These are phyloP conservation scores for Podospora comata DNA, from an alignment of 495 filamentous ascomycete genomes.

Conservation along the genomic window DNA sequence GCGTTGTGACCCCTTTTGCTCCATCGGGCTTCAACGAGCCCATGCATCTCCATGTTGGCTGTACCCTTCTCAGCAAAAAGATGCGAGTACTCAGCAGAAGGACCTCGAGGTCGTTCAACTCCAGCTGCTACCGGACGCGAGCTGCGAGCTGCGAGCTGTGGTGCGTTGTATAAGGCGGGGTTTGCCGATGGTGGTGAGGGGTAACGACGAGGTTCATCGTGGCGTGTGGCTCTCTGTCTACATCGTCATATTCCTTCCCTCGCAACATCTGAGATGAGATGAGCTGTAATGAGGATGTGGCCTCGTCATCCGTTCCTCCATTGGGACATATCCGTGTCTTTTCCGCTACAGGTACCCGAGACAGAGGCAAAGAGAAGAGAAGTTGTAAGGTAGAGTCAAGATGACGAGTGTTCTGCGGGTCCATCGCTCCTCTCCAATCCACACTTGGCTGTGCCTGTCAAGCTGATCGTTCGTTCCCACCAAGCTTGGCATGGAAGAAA, in stretches of 20 bases:
- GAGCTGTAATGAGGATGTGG: neutral
- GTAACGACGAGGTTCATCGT: conserved; percentile 1
- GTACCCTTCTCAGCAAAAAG: neutral
- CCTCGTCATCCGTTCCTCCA: neutral
- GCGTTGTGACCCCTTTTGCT: neutral
- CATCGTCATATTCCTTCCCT: too few species aligned
- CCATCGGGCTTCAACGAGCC: neutral
- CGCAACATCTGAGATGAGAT: neutral
- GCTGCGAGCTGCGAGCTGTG: neutral
- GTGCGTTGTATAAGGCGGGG: neutral
- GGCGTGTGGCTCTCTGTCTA: neutral
- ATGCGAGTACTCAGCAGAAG: too few species aligned
- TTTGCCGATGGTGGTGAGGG: conserved; percentile 13
- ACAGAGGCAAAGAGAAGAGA: neutral
- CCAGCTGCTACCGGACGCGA: neutral
- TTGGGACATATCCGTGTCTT: neutral
- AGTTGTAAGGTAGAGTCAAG: neutral
- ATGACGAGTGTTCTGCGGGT: neutral
- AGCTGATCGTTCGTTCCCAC: neutral
- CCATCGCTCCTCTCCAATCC: neutral
- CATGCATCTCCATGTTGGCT: neutral
- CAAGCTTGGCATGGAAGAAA: neutral
- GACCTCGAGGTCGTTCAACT: neutral
- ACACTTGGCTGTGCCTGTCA: neutral
- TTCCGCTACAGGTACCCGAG: neutral